phyloP scores from a whole-genome alignment of 129 eudicot genomes.

The Dittrichia graveolens region DNA sequence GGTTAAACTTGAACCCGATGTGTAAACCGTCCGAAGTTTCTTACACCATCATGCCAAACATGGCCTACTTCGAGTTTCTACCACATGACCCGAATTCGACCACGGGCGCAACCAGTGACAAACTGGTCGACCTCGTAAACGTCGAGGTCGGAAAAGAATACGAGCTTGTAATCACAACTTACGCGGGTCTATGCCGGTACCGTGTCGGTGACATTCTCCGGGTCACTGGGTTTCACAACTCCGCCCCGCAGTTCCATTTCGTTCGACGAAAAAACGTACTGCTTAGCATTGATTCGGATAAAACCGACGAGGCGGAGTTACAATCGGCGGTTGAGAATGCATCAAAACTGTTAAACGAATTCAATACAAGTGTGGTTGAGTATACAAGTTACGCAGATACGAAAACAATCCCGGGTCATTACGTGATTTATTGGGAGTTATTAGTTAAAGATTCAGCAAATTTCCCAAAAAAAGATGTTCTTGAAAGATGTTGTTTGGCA shows the following conservation, averaged over 20 bases:
- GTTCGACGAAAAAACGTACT: slow-evolving; percentile 78
- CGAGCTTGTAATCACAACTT: slow-evolving; percentile 88
- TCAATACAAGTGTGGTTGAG: slow-evolving; percentile 71
- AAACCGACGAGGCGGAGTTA: slow-evolving; percentile 90
- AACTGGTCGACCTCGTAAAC: slow-evolving; percentile 70
- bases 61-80: slow-evolving; percentile 93
- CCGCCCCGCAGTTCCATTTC: slow-evolving; percentile 91
- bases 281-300: slow-evolving; percentile 84
- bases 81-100: slow-evolving; percentile 56
- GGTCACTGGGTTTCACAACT: slow-evolving; percentile 93
- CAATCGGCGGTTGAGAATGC: slow-evolving; percentile 81
- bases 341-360: slow-evolving; percentile 39
- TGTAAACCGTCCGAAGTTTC: slow-evolving; percentile 81
- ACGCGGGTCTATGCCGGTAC: slow-evolving; percentile 86
- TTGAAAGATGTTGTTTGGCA: slow-evolving; percentile 64
- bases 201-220: slow-evolving; percentile 93
- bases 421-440: slow-evolving; percentile 85
- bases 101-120: slow-evolving; percentile 36
- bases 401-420: slow-evolving; percentile 80
- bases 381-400: slow-evolving; percentile 92
- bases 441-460: slow-evolving; percentile 54
- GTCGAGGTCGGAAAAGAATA: slow-evolving; percentile 91
- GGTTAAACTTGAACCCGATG: slow-evolving; percentile 94
- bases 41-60: slow-evolving; percentile 96
- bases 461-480: slow-evolving; percentile 44